These are phyloP conservation scores for Hydrangea macrophylla DNA, from an alignment of 148 eudicot species.

Conservation along the genomic window DNA sequence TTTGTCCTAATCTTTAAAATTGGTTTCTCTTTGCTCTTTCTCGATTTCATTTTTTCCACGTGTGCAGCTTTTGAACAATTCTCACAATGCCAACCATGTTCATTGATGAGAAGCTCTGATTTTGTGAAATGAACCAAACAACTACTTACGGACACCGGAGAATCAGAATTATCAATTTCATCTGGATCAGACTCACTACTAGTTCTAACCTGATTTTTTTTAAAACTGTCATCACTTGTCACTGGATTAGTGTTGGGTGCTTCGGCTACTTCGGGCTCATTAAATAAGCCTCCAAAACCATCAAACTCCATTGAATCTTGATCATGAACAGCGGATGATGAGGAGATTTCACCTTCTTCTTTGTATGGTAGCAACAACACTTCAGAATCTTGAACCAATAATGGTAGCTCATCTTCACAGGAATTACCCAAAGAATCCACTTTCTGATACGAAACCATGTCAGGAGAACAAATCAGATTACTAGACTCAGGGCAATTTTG, in stretches of 20 bases:
- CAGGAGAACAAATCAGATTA: conserved; percentile 15
- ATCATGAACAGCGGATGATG: conserved; percentile 37
- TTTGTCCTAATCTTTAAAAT: conserved; percentile 11
- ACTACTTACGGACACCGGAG: conserved; percentile 79
- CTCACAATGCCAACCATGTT: conserved; percentile 95
- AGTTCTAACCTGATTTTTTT: conserved; percentile 34
- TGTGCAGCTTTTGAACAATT: conserved; percentile 64
- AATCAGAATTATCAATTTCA: conserved; percentile 79
- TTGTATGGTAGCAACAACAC: conserved; percentile 58
- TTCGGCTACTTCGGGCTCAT: conserved; percentile 62
- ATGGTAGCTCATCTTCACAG: conserved; percentile 39
- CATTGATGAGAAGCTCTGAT: conserved; percentile 70
- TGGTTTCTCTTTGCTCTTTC: conserved; percentile 33
- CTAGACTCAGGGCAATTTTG: conserved; percentile 19
- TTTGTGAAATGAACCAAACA: conserved; percentile 75
- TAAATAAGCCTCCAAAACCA: conserved; percentile 73
- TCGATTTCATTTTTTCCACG: conserved; percentile 37
- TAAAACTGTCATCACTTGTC: conserved; percentile 12
- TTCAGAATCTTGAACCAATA: conserved; percentile 49
- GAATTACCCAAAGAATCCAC: conserved; percentile 27
- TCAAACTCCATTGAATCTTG: conserved; percentile 52
- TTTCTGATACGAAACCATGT: conserved; percentile 20
- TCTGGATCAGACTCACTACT: conserved; percentile 80
- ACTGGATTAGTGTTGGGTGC: conserved; percentile 35
- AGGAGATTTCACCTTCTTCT: conserved; percentile 43